Evolutionary conservation across 257 asterid genomes (phyloP), one percentile per base, ranked within the genome.

Genomic region (Schizonepeta tenuifolia): DNA sequence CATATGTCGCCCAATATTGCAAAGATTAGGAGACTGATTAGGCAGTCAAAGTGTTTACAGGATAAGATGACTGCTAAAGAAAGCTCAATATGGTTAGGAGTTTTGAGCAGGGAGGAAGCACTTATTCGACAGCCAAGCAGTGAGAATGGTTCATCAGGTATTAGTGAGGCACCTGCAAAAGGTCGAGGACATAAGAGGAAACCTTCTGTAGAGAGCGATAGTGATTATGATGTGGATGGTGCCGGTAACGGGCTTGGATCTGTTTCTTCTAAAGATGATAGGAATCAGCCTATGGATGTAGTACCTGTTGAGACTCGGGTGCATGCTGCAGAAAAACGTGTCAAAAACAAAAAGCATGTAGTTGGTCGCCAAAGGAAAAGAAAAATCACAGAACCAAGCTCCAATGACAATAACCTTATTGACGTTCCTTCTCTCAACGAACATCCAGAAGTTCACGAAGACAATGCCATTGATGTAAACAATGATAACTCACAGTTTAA

Each of bases 61-160:
- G 82, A 83, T 79, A 86, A 81, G 80, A 81, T 86, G 88, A 81
- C 86, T 7, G 88, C 85, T 15, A 83, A 86, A 62, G 90, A 86
- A 74, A 83, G 87, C 80, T 81, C 89, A 10, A 88, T 87, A 55
- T 91, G 97, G 97, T 78, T 89, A 78, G 81, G 85, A 41, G 92
- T 89, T 70, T 71, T 91, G 81, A 86, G 83, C 83, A 70, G 80
- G 80, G 97, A 91, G 86, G 96, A 89, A 81, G 81, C 88, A 20
- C 47, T 79, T 12, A 67, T 83, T 76, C 86, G 47, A 55, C 92
- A 82, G 58, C 88, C 83, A 5, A 78, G 84, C 88, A 86, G 91
- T 64, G 97, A 88, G 55, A 83, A 85, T 75, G 93, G 91, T 66
- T 87, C 94, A 2, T 88, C 97, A 59, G 73, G 90, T 59, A 61